Conservation (phyloP, 78 protist species). For the Blattamonas nauphoetae region DNA sequence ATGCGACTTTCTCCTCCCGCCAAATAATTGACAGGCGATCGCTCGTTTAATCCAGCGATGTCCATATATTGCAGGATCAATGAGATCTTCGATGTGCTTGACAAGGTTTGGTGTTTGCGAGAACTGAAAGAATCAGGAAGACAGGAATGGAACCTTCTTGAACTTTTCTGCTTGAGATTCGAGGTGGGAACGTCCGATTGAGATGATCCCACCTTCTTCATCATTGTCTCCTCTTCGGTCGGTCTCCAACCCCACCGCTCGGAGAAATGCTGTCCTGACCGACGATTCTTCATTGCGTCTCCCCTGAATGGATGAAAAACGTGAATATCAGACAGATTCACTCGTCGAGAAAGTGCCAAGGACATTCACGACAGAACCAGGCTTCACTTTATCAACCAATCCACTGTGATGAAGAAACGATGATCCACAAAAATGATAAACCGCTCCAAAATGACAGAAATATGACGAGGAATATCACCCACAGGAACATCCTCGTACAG, state of each 20-base stretch:
- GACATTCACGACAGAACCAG: conserved; percentile 75
- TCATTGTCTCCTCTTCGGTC: too few relatives aligned
- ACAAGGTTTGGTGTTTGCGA: background rate
- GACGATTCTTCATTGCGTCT: too few relatives aligned
- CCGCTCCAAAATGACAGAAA: conserved; percentile 63
- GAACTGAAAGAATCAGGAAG: background rate
- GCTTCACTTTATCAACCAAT: conserved; percentile 63
- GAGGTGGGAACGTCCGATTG: too few relatives aligned
- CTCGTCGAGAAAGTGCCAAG: conserved; percentile 54
- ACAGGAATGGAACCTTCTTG: background rate
- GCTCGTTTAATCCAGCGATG: conserved; percentile 80
- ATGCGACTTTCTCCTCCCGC: conserved; percentile 73
- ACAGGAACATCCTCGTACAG: conserved; percentile 90
- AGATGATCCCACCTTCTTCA: too few relatives aligned
- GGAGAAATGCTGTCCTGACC: too few relatives aligned
- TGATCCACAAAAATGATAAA: background rate
- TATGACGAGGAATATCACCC: conserved; percentile 95
- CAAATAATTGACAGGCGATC: conserved; percentile 78
- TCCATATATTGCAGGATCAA: conserved; percentile 93
- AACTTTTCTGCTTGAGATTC: background rate
- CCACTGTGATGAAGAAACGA: conserved; percentile 15
- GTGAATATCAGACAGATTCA: too few relatives aligned
- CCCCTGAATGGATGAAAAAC: too few relatives aligned
- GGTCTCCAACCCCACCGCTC: too few relatives aligned
- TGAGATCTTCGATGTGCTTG: background rate